A percentile compares a stretch with the other conserved stretches of the same genome.
These are phyloP conservation scores for Penicillium egyptiacum DNA, from an alignment of 495 filamentous ascomycete species.

Conservation along the genomic window DNA sequence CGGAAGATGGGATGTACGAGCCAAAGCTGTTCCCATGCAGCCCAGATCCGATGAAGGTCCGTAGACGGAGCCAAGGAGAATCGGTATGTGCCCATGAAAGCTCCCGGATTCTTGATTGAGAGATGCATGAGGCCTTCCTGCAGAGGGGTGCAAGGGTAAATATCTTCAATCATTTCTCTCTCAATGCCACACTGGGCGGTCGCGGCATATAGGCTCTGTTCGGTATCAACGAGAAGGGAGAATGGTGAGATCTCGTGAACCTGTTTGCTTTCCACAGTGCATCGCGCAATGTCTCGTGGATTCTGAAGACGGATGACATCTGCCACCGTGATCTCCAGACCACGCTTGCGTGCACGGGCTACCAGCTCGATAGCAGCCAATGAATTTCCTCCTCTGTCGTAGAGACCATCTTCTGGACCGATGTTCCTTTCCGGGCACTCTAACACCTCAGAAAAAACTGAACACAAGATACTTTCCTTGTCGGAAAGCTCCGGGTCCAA, in stretches of 20 bases:
- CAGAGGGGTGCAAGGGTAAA: slow-evolving; percentile 60
- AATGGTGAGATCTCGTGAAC: background rate
- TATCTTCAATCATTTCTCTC: slow-evolving; percentile 27
- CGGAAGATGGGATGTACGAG: slow-evolving; percentile 31
- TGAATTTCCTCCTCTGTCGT: background rate
- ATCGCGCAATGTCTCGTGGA: background rate
- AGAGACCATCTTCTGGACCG: background rate
- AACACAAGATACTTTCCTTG: background rate
- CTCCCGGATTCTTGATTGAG: slow-evolving; percentile 36
- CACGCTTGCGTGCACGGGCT: background rate
- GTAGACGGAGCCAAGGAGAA: slow-evolving; percentile 21
- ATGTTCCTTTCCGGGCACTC: background rate
- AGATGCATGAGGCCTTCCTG: slow-evolving; percentile 61
- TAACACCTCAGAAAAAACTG: background rate
- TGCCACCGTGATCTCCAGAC: background rate
- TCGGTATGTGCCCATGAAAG: background rate
- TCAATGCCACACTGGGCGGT: background rate
- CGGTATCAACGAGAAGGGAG: background rate
- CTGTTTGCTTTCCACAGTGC: background rate
- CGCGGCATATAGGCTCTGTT: background rate
- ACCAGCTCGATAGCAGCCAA: slow-evolving; percentile 1
- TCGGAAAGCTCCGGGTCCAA: background rate
- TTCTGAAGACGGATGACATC: background rate
- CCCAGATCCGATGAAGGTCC: slow-evolving; percentile 34
- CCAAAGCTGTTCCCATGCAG: slow-evolving; percentile 41